phyloP scores from a whole-genome alignment of 257 asterid genomes.

The Nicotiana tabacum region DNA sequence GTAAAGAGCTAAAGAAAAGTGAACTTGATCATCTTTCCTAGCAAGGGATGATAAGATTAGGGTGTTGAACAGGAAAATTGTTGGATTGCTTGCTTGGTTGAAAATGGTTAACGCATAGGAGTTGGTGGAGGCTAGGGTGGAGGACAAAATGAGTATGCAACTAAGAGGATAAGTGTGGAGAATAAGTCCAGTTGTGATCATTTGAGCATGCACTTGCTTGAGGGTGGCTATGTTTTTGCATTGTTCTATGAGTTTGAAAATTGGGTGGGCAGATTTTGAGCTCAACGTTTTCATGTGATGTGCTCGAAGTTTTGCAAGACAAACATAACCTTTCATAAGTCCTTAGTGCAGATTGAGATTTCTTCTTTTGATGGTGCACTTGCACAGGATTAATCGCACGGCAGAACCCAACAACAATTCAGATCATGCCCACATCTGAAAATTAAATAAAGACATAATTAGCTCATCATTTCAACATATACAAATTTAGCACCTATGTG shows the following conservation, averaged over 20 bases:
- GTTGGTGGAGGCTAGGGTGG: conserved; percentile 36
- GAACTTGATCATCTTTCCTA: conserved; percentile 25
- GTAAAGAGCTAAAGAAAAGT: conserved; percentile 44
- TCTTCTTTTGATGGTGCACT: neutral
- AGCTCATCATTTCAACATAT: no score
- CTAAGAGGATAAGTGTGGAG: conserved; percentile 68
- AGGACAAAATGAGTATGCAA: conserved; percentile 50
- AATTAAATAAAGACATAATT: no score
- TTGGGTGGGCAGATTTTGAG: conserved; percentile 45
- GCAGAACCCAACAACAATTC: neutral
- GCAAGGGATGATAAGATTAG: conserved; percentile 47
- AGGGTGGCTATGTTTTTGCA: neutral
- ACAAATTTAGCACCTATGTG: no score
- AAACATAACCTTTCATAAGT: neutral
- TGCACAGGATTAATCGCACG: neutral
- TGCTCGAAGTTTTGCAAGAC: neutral
- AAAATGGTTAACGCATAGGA: conserved; percentile 49
- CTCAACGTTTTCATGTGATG: conserved; percentile 36
- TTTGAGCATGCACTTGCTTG: no score
- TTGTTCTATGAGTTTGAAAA: conserved; percentile 34
- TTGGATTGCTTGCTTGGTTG: conserved; percentile 39
- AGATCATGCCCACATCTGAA: neutral
- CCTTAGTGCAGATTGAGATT: neutral
- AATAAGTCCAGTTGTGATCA: conserved; percentile 18
- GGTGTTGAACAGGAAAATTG: conserved; percentile 60